Evolutionary conservation across 1,284 basidiomycete genomes (phyloP), one percentile per base, ranked within the genome.

Genomic region (Fistulinella cinereoalba): DNA sequence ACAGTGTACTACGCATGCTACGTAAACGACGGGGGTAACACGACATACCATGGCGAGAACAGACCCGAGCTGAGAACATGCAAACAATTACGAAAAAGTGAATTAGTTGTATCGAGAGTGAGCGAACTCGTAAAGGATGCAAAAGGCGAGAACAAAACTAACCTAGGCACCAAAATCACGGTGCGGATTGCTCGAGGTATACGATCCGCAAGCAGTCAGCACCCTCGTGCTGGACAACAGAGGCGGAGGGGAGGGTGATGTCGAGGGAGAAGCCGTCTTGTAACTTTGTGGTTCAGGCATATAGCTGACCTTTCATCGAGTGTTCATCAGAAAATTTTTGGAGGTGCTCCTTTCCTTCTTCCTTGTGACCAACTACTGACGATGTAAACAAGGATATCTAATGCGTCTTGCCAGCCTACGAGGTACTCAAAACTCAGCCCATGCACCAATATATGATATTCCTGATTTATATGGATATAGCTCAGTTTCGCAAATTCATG

Each of bases 241-340:
- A 19, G 9, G 27, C n/a, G n/a, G 9, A 16, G 11, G 18, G 7
- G 16, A 15, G 16, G 23, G 25, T 11, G 21, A 13, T 27, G 25
- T 39, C 37, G n/a, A 27, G 6, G 7, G 10, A 11, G 16, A 39
- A 37, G 5, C 33, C 25, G 16, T 24, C 18, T 4, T 29, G 37
- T 3, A 43, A n/a, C 25, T 12, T n/a, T n/a, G n/a, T n/a, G n/a
- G n/a, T n/a, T n/a, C n/a, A n/a, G n/a, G n/a, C n/a, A n/a, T n/a
- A n/a, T n/a, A n/a, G n/a, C n/a, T n/a, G n/a, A n/a, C n/a, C n/a
- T n/a, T 36, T 28, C 12, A 43, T 3, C 25, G 47, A 86, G 83
- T 58, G 75, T 91, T 3, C 88, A 92, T 62, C 83, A 85, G 54
- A 91, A 91, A 62, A 76, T 91, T 9, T 91, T 92, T 57, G 88